phyloP scores from a whole-genome alignment of 2,329 filamentous ascomycete species.

The Cryphonectria parasitica region DNA sequence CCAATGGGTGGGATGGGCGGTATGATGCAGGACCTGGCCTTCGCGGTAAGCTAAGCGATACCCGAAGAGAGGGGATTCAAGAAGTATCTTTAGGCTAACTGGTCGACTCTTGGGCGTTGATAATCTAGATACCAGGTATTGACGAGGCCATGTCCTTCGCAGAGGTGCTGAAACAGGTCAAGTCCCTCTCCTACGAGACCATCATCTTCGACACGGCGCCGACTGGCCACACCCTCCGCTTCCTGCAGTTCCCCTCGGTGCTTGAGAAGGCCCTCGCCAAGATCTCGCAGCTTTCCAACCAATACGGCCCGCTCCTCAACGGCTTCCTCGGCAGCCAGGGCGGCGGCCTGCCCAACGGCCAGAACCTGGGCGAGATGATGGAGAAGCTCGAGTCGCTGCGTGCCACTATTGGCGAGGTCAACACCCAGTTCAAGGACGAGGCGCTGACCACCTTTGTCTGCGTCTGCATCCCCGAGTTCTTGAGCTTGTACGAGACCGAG shows the following conservation, averaged over 20 bases:
- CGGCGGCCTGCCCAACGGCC: constrained; percentile 80
- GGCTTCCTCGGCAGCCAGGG: constrained; percentile 81
- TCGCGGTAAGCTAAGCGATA: constrained; percentile 56
- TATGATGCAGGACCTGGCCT: constrained; percentile 99
- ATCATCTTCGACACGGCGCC: constrained; percentile 99
- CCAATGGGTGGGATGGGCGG: constrained; percentile 77
- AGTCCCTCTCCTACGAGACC: constrained; percentile 96
- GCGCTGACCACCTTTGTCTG: constrained; percentile 96
- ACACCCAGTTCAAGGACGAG: constrained; percentile 97
- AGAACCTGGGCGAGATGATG: constrained; percentile 89
- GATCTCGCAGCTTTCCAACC: constrained; percentile 87
- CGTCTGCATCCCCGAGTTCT: constrained; percentile 96
- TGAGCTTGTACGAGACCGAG: constrained; percentile 97
- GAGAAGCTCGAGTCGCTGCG: constrained; percentile 93
- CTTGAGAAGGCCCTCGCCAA: constrained; percentile 99
- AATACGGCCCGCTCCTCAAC: constrained; percentile 96
- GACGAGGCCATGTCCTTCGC: constrained; percentile 99
- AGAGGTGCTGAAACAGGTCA: constrained; percentile 98
- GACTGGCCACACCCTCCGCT: constrained; percentile 96
- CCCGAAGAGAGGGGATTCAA: no score
- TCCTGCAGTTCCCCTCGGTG: constrained; percentile 96
- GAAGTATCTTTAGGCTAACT: neutral
- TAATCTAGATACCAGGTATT: constrained; percentile 77
- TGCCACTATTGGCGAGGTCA: constrained; percentile 92
- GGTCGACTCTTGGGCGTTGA: neutral